Evolutionary conservation across 768 basidiomycete genomes (phyloP).

Genomic region (Rhodocollybia butyracea): DNA sequence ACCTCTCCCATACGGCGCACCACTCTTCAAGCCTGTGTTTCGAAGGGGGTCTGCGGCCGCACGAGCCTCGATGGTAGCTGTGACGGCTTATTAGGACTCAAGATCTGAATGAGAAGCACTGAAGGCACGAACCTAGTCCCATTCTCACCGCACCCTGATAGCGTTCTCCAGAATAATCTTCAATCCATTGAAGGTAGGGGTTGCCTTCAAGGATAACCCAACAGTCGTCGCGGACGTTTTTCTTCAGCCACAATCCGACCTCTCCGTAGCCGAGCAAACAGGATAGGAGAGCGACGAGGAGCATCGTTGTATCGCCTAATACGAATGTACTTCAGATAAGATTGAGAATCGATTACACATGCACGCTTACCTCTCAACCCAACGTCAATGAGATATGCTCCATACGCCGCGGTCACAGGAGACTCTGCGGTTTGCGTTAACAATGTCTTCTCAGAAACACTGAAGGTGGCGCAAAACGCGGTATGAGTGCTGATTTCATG

Average conservation of each 20-base stretch:
- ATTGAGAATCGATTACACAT: not conserved
- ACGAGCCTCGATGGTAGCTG: conserved; percentile 73
- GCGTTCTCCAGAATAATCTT: conserved; percentile 70
- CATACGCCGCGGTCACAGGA: conserved; percentile 78
- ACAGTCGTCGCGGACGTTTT: conserved; percentile 36
- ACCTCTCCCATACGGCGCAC: conserved; percentile 68
- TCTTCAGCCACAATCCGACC: conserved; percentile 81
- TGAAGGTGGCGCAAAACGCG: conserved; percentile 67
- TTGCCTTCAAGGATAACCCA: conserved; percentile 67
- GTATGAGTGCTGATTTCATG: conserved; percentile 72
- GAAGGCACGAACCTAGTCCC: conserved; percentile 64
- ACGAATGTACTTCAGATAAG: not conserved
- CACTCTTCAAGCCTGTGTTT: conserved; percentile 58
- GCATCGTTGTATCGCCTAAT: conserved; percentile 63
- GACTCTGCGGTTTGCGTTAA: conserved; percentile 62
- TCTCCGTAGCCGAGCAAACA: conserved; percentile 93
- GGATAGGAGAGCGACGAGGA: conserved; percentile 79
- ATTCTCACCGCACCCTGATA: conserved; percentile 71
- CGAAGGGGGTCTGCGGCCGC: conserved; percentile 66
- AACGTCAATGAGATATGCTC: conserved; percentile 78
- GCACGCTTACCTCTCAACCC: conserved; percentile 56
- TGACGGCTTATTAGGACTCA: not conserved
- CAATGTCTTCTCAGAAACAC: conserved; percentile 57
- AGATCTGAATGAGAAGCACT: conserved; percentile 7
- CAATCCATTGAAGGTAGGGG: conserved; percentile 72